Evolutionary conservation across 23 red algal species (phyloP).

Genomic region (Porphyridium purpureum): DNA sequence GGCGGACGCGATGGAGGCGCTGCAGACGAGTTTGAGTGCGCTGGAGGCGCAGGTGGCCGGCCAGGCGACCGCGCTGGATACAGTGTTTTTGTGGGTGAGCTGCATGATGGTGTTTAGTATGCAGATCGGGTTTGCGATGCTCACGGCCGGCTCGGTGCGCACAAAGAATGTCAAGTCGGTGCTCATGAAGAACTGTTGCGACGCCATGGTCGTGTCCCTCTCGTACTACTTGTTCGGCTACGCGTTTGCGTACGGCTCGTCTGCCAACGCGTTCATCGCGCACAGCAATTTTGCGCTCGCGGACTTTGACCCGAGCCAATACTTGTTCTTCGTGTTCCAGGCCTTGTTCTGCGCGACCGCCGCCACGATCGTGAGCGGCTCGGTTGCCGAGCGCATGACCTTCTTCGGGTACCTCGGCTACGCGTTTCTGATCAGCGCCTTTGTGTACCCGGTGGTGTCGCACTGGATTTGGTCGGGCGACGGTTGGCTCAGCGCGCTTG

Average conservation of each 20-base stretch:
- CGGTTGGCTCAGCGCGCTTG: conserved; percentile 50
- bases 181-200: conserved; percentile 46
- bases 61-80: conserved; percentile 5
- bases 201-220: conserved; percentile 66
- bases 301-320: conserved; percentile 12
- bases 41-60: too few relatives aligned
- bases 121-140: conserved; percentile 44
- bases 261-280: conserved; percentile 42
- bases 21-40: too few relatives aligned
- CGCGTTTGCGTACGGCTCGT: conserved; percentile 63
- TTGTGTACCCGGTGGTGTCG: conserved; percentile 81
- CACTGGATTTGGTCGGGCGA: conserved; percentile 79
- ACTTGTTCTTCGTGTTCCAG: conserved; percentile 65
- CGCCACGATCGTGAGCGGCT: conserved; percentile 85
- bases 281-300: conserved; percentile 51
- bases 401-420: conserved; percentile 77
- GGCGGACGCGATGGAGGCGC: too few relatives aligned
- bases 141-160: conserved; percentile 84
- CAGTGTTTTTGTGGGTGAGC: conserved; percentile 13
- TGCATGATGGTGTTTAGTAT: conserved; percentile 24
- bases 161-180: conserved; percentile 87
- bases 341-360: conserved; percentile 83
- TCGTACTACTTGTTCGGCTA: conserved; percentile 92
- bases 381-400: conserved; percentile 55
- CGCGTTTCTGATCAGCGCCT: conserved; percentile 66